A percentile compares a stretch with the other conserved stretches of the same genome.
Evolutionary conservation across 2,329 filamentous ascomycete species (phyloP).

Genomic region (Aureobasidium vineae): DNA sequence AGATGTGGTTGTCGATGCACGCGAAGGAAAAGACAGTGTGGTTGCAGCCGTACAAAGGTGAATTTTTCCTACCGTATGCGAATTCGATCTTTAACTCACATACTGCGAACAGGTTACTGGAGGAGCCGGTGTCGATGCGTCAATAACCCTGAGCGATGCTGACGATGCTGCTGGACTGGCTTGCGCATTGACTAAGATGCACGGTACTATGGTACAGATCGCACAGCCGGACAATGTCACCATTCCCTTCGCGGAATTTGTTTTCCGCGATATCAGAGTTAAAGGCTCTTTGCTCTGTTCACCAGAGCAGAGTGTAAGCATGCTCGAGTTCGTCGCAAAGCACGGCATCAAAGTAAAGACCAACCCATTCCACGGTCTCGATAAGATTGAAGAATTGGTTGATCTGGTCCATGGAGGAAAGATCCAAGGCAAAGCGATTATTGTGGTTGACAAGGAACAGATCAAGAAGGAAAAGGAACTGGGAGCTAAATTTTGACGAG

Average conservation of each 20-base stretch:
- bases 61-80: too few species aligned
- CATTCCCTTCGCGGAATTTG: slow-evolving; percentile 49
- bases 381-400: slow-evolving; percentile 53
- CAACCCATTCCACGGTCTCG: slow-evolving; percentile 53
- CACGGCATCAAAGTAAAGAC: slow-evolving; percentile 51
- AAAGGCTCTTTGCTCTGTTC: slow-evolving; percentile 44
- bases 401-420: slow-evolving; percentile 53
- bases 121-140: slow-evolving; percentile 52
- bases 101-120: slow-evolving; percentile 39
- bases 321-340: slow-evolving; percentile 40
- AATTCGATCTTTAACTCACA: neutral
- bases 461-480: slow-evolving; percentile 47
- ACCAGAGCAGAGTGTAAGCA: slow-evolving; percentile 37
- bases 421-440: slow-evolving; percentile 56
- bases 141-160: slow-evolving; percentile 57
- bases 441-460: slow-evolving; percentile 52
- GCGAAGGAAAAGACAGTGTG: slow-evolving; percentile 49
- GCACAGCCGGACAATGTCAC: slow-evolving; percentile 50
- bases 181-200: slow-evolving; percentile 59
- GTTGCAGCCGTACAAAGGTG: slow-evolving; percentile 49
- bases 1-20: slow-evolving; percentile 54
- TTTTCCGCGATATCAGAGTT: slow-evolving; percentile 55
- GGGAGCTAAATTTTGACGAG: slow-evolving; percentile 37
- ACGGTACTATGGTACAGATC: slow-evolving; percentile 59
- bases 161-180: slow-evolving; percentile 50